phyloP scores from a whole-genome alignment of 768 basidiomycete species.

The Trametes cinnabarina region DNA sequence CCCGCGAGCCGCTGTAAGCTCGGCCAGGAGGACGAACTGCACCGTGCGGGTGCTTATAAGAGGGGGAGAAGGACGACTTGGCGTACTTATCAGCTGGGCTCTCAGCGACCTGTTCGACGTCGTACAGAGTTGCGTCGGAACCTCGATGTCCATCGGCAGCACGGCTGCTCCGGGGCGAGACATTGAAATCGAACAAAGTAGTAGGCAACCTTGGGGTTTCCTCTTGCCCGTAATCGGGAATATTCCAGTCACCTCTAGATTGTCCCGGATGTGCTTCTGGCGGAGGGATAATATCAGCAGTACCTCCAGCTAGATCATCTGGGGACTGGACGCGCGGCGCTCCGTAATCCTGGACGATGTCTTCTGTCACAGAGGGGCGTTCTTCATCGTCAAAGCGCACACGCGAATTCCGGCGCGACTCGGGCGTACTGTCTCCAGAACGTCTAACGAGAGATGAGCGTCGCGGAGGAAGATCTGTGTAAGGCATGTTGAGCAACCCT shows the following conservation, averaged over 20 bases:
- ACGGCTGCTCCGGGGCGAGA: conserved; percentile 15
- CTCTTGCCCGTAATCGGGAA: conserved; percentile 6
- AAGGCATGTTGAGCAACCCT: conserved; percentile 11
- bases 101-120: conserved; percentile 2
- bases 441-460: conserved; percentile 8
- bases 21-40: conserved; percentile 53
- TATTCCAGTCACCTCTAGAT: neutral
- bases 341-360: neutral
- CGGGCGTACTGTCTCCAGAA: neutral
- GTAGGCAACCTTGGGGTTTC: neutral
- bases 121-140: conserved; percentile 39
- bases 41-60: conserved; percentile 61
- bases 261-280: neutral
- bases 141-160: conserved; percentile 13
- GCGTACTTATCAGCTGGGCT: conserved; percentile 29
- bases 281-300: too few species aligned
- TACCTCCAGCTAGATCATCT: too few species aligned
- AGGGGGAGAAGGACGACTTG: conserved; percentile 51
- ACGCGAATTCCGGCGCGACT: conserved; percentile 6
- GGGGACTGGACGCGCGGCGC: too few species aligned
- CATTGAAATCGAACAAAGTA: neutral
- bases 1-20: conserved; percentile 30
- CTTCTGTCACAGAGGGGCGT: conserved; percentile 6
- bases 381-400: conserved; percentile 17
- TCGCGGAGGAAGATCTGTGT: conserved; percentile 18